phyloP scores from a whole-genome alignment of 2,329 filamentous ascomycete species.

The Penicillium thymicola region DNA sequence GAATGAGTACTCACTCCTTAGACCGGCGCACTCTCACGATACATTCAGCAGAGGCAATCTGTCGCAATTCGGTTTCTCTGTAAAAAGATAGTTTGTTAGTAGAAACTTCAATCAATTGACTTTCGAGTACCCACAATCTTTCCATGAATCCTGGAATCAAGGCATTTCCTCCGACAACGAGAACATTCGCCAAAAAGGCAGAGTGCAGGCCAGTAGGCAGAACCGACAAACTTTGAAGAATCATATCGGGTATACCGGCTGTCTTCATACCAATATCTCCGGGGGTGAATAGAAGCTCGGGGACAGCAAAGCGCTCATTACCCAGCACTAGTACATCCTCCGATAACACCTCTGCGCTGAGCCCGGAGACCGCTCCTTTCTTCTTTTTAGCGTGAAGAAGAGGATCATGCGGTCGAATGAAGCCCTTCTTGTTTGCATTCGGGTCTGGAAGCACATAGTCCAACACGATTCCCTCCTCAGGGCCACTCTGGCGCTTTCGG shows the following conservation, averaged over 20 bases:
- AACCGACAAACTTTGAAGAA: constrained; percentile 71
- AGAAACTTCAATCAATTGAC: not conserved
- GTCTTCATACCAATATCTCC: constrained; percentile 81
- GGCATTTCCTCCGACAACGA: constrained; percentile 84
- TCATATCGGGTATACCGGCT: constrained; percentile 75
- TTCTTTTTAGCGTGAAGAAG: constrained; percentile 53
- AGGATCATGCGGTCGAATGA: constrained; percentile 74
- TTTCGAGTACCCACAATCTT: constrained; percentile 54
- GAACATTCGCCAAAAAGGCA: constrained; percentile 76
- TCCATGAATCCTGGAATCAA: constrained; percentile 77
- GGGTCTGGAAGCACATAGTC: constrained; percentile 92
- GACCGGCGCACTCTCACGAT: constrained; percentile 69
- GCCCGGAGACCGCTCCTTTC: constrained; percentile 48
- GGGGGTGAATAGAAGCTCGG: constrained; percentile 85
- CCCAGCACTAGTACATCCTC: constrained; percentile 84
- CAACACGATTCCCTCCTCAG: constrained; percentile 59
- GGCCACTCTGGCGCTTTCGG: constrained; percentile 37
- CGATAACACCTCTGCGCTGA: constrained; percentile 46
- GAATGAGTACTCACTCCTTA: constrained; percentile 49
- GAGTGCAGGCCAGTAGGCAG: constrained; percentile 83
- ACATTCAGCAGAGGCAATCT: constrained; percentile 71
- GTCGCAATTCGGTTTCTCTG: constrained; percentile 65
- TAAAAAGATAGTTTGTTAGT: constrained; percentile 17
- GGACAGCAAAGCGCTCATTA: constrained; percentile 88
- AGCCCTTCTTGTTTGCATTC: constrained; percentile 61